Percentiles rank a stretch among this genome's conserved stretches.
Evolutionary conservation across 208 protist species (phyloP).

Genomic region (Angomonas desouzai): DNA sequence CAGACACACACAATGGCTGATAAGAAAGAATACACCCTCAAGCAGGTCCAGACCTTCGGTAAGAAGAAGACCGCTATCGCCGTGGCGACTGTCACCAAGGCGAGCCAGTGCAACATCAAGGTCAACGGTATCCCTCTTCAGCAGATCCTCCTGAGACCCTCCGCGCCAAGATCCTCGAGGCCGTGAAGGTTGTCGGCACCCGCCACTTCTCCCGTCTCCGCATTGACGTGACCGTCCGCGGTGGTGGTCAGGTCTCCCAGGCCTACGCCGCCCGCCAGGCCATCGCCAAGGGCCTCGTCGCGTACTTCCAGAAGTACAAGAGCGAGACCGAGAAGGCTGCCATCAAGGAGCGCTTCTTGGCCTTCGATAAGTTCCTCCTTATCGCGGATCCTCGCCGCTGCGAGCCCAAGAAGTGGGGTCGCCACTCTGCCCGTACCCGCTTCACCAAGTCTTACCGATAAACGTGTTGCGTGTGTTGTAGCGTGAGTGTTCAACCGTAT

Average conservation of each 20-base stretch:
- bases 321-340: slow-evolving; percentile 95
- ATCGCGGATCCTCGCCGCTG: slow-evolving; percentile 99
- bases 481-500: not conserved
- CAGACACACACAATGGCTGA: slow-evolving; percentile 51
- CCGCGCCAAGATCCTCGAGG: slow-evolving; percentile 97
- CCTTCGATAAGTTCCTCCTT: slow-evolving; percentile 98
- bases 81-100: slow-evolving; percentile 96
- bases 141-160: slow-evolving; percentile 96
- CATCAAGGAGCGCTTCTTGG: slow-evolving; percentile 97
- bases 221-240: slow-evolving; percentile 96
- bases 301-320: slow-evolving; percentile 99
- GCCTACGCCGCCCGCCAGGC: slow-evolving; percentile 99
- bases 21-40: slow-evolving; percentile 69
- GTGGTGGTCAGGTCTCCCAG: slow-evolving; percentile 98
- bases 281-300: slow-evolving; percentile 98
- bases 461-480: no score
- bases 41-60: slow-evolving; percentile 93
- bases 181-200: slow-evolving; percentile 95
- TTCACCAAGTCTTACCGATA: slow-evolving; percentile 97
- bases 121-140: slow-evolving; percentile 98
- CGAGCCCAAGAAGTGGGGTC: slow-evolving; percentile 99
- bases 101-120: slow-evolving; percentile 96
- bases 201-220: slow-evolving; percentile 94
- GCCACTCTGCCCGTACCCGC: slow-evolving; percentile 98
- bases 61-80: slow-evolving; percentile 99